Evolutionary conservation across 1,284 basidiomycete species (phyloP).

Genomic region (Microstroma glucosiphilum): DNA sequence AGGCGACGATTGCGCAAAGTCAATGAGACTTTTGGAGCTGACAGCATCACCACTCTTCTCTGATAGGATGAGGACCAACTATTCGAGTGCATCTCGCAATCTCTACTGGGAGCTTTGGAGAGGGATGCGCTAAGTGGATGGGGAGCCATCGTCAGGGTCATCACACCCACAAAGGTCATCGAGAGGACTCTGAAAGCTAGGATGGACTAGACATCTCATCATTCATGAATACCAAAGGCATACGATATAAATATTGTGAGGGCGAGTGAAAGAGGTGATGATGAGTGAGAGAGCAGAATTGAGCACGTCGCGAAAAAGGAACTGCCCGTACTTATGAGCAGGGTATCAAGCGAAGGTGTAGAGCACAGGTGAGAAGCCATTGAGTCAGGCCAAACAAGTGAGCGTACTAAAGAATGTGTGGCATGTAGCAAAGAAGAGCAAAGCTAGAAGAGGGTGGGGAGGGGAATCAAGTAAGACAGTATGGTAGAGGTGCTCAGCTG

Average conservation of each 20-base stretch:
- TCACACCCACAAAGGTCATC: conserved; percentile 54
- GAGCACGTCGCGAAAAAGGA: conserved; percentile 13
- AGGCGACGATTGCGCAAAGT: neutral
- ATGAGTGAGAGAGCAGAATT: conserved; percentile 55
- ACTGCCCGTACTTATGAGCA: too few relatives aligned
- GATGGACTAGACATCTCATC: conserved; percentile 61
- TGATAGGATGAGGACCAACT: conserved; percentile 78
- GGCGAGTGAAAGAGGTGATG: conserved; percentile 95
- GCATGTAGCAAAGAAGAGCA: too few relatives aligned
- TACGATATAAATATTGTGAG: conserved; percentile 57
- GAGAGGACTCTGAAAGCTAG: conserved; percentile 40
- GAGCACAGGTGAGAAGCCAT: too few relatives aligned
- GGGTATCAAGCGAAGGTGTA: too few relatives aligned
- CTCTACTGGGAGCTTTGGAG: conserved; percentile 88
- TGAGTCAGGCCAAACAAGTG: too few relatives aligned
- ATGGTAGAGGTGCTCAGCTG: too few relatives aligned
- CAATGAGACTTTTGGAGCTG: neutral
- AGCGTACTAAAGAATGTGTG: too few relatives aligned
- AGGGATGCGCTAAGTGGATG: conserved; percentile 94
- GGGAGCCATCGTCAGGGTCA: conserved; percentile 90
- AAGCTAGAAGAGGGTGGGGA: too few relatives aligned
- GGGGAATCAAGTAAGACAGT: too few relatives aligned
- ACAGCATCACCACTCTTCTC: conserved; percentile 1
- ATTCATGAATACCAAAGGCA: conserved; percentile 77
- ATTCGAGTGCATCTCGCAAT: conserved; percentile 97